Base-by-base conservation (phyloP, 306 rosid species). In the Castanea mollissima region DNA sequence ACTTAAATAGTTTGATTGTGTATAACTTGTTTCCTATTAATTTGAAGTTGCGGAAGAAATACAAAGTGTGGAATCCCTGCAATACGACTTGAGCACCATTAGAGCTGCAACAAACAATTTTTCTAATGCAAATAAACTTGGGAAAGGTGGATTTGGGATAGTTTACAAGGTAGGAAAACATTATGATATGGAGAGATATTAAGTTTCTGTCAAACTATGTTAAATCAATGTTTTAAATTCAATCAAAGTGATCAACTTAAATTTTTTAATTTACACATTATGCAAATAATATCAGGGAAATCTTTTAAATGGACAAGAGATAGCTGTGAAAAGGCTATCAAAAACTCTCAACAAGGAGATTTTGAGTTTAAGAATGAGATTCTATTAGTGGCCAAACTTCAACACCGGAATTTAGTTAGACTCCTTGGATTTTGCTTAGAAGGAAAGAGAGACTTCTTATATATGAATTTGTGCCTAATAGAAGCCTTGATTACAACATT, bases 61-160 rank as follows among this genome's bases (percentile, higher is more conserved):
- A 5, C 1, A 1, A 41, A 41, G 46, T 7, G 46, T 41, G 46
- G 46, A 41, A 41, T 41, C 46, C 11, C 2, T 41, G 46, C 46
- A 41, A 41, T 41, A 1, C 9, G 10, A 41, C 46, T 7, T 41
- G 1, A 8, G 10, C 9, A 41, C 46, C 2, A 41, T 41, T 6
- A 41, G 46, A 41, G 46, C 10, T 62, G 87, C 89, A 9, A 80
- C 89, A 18, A 52, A 80, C 44, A 9, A 78, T 29, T 88, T 88
- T 71, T 85, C 89, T 35, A 76, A 83, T 19, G 71, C 76, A 69
- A 78, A 74, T 74, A 80, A 67, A 29, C 81, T 85, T 15, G 89
- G 91, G 23, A 71, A 78, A 81, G 89, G 91, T 15, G 86, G 87
- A 76, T 88, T 83, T 72, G 88, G 88, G 14, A 76, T 79, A 2